Conservation (phyloP, 768 basidiomycete genomes). For the Tricholoma hemisulphureum region DNA sequence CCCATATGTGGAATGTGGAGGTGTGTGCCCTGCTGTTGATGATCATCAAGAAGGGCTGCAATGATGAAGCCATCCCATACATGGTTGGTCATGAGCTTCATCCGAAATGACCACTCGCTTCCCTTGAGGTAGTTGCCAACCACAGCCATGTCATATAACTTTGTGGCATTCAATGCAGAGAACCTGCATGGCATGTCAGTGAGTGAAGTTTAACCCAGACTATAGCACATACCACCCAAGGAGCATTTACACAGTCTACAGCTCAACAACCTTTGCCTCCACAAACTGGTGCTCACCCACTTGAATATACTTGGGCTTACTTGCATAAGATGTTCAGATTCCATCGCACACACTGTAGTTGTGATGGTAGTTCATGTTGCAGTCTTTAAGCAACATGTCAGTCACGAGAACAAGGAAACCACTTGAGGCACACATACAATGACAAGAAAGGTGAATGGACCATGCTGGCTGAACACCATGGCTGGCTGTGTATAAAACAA, state of each 20-base stretch:
- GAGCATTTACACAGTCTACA: conserved; percentile 20
- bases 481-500: conserved; percentile 17
- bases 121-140: conserved; percentile 4
- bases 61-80: no score
- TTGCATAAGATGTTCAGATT: conserved; percentile 18
- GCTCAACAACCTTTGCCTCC: conserved; percentile 13
- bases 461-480: conserved; percentile 23
- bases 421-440: conserved; percentile 12
- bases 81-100: no score
- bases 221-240: conserved; percentile 19
- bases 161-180: no score
- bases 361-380: conserved; percentile 20
- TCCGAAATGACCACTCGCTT: conserved; percentile 22
- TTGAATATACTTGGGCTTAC: conserved; percentile 20
- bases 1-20: conserved; percentile 29
- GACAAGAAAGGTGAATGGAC: conserved; percentile 20
- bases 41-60: conserved; percentile 24
- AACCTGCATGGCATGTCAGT: conserved; percentile 6
- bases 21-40: neutral
- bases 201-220: neutral
- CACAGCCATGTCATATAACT: conserved; percentile 14
- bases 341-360: conserved; percentile 18
- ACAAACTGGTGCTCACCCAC: no score
- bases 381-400: conserved; percentile 7
- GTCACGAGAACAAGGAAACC: neutral